Evolutionary conservation across 2,329 filamentous ascomycete species (phyloP).

Genomic region (Tolypocladium guangdongense): DNA sequence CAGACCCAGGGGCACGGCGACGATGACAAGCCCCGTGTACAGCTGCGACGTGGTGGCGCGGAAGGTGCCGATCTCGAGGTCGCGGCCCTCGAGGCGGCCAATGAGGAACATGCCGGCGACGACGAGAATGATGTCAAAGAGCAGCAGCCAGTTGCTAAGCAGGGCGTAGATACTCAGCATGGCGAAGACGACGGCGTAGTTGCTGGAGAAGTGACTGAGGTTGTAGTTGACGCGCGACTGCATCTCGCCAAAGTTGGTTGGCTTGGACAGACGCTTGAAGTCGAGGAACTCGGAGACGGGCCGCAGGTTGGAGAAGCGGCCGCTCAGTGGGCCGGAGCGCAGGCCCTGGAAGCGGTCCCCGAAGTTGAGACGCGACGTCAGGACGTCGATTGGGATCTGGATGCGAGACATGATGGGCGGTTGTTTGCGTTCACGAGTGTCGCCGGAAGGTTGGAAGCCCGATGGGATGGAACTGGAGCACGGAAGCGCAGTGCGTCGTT

Average conservation of each 20-base stretch:
- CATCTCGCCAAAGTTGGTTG: constrained; percentile 77
- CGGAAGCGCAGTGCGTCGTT: not conserved
- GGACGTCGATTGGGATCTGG: constrained; percentile 80
- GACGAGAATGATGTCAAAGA: constrained; percentile 88
- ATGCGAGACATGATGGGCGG: constrained; percentile 61
- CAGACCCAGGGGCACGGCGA: constrained; percentile 76
- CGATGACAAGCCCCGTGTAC: constrained; percentile 76
- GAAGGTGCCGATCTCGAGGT: constrained; percentile 76
- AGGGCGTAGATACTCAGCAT: constrained; percentile 96
- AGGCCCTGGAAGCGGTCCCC: constrained; percentile 75
- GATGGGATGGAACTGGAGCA: not conserved
- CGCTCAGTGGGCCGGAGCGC: constrained; percentile 64
- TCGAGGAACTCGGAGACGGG: constrained; percentile 92
- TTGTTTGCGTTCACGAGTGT: constrained; percentile 3
- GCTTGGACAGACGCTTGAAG: constrained; percentile 91
- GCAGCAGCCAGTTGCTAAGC: constrained; percentile 72
- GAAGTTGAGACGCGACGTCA: constrained; percentile 86
- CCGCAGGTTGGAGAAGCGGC: constrained; percentile 84
- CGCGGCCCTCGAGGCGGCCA: constrained; percentile 76
- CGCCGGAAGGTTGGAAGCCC: not conserved
- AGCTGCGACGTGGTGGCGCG: constrained; percentile 84
- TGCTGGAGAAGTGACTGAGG: constrained; percentile 92
- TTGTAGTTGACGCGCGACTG: constrained; percentile 97
- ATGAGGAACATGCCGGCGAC: constrained; percentile 83
- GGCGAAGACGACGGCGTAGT: constrained; percentile 87